phyloP scores from a whole-genome alignment of 2,329 filamentous ascomycete species.

The Monosporascus sp. region DNA sequence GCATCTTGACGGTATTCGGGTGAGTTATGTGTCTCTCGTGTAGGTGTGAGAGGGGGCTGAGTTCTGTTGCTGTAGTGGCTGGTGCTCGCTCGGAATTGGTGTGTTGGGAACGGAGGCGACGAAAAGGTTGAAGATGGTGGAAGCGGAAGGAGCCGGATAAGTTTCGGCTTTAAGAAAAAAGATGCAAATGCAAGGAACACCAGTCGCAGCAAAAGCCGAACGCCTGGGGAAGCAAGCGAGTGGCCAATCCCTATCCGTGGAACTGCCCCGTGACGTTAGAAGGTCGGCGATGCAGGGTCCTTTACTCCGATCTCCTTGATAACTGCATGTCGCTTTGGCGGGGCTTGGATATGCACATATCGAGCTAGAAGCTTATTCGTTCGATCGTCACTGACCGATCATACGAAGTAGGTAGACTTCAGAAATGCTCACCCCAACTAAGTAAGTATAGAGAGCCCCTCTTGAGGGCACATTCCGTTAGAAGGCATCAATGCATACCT shows the following conservation, averaged over 20 bases:
- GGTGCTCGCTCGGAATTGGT: not conserved
- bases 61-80: not conserved
- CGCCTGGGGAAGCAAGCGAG: not conserved
- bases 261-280: not conserved
- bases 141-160: not conserved
- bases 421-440: too few relatives aligned
- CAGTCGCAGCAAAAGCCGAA: not conserved
- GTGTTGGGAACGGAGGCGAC: not conserved
- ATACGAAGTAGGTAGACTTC: too few relatives aligned
- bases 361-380: not conserved
- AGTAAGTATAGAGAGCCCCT: too few relatives aligned
- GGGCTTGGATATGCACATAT: not conserved
- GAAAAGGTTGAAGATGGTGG: not conserved
- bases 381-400: not conserved
- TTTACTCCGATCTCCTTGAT: not conserved
- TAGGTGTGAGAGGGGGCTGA: not conserved
- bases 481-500: not conserved
- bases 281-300: not conserved
- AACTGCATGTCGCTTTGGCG: not conserved
- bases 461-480: not conserved
- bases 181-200: not conserved
- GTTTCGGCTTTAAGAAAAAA: not conserved
- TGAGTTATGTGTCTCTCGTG: not conserved
- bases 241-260: not conserved
- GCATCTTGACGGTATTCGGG: conserved; percentile 47